phyloP scores from a whole-genome alignment of 2,329 filamentous ascomycete species.

The Neurospora sp. region DNA sequence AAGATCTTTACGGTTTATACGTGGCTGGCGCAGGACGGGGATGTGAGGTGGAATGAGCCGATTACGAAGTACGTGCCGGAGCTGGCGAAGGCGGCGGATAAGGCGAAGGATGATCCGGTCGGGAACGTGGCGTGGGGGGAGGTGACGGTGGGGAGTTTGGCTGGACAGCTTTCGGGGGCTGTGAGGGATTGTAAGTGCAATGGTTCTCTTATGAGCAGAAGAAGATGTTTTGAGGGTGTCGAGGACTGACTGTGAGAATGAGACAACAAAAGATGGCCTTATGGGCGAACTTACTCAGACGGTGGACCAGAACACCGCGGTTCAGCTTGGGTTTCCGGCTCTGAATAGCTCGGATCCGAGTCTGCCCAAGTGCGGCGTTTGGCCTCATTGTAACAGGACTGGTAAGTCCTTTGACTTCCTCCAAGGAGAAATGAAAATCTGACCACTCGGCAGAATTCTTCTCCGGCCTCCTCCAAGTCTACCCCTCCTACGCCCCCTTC shows the following conservation, averaged over 20 bases:
- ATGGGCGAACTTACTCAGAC: constrained; percentile 15
- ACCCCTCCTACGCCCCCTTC: constrained; percentile 24
- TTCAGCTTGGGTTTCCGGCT: constrained; percentile 14
- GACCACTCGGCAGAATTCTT: constrained; percentile 13
- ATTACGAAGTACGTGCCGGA: constrained; percentile 34
- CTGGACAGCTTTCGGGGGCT: constrained; percentile 17
- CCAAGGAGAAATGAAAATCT: neutral
- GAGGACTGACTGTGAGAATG: neutral
- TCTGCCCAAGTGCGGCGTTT: constrained; percentile 10
- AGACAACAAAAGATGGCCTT: constrained; percentile 7
- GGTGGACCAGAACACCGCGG: constrained; percentile 9
- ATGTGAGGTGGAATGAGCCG: constrained; percentile 28
- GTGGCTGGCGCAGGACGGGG: constrained; percentile 31
- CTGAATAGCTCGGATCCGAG: constrained; percentile 14
- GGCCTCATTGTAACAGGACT: constrained; percentile 15
- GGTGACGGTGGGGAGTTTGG: constrained; percentile 18
- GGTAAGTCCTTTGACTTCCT: constrained; percentile 5
- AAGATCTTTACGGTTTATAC: constrained; percentile 35
- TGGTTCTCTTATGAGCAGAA: neutral
- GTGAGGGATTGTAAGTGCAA: constrained; percentile 16
- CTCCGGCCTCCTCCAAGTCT: constrained; percentile 19
- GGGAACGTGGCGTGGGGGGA: constrained; percentile 15
- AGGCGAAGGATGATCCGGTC: constrained; percentile 10
- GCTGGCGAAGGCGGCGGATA: constrained; percentile 23
- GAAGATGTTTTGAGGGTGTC: neutral